Percentiles rank a stretch among this genome's conserved stretches.
Conservation (phyloP, 345 rosid species). For the Turritis glabra region DNA sequence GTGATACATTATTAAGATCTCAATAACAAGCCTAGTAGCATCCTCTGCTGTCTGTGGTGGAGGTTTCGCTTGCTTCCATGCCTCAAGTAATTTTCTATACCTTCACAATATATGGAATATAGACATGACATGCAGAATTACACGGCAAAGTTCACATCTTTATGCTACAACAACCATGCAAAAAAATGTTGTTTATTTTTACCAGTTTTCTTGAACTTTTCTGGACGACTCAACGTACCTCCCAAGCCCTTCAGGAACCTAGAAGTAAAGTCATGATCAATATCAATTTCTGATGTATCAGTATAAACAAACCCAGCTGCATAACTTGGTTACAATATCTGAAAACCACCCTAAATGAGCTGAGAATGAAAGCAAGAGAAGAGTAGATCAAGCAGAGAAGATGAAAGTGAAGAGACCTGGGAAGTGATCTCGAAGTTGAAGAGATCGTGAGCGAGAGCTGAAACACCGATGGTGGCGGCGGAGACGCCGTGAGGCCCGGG, state of each 20-base stretch:
- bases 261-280: background rate
- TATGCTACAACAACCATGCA: background rate
- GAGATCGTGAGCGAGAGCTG: slow-evolving; percentile 83
- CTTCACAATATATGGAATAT: slow-evolving; percentile 43
- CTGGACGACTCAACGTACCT: slow-evolving; percentile 68
- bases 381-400: slow-evolving; percentile 1
- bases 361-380: slow-evolving; percentile 5
- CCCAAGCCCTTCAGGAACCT: slow-evolving; percentile 82
- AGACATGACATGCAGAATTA: background rate
- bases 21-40: slow-evolving; percentile 61
- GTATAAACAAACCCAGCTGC: background rate
- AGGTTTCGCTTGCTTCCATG: slow-evolving; percentile 83
- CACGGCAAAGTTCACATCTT: slow-evolving; percentile 7
- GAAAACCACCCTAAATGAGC: background rate
- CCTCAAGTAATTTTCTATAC: slow-evolving; percentile 74
- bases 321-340: slow-evolving; percentile 7
- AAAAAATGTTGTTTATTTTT: slow-evolving; percentile 16
- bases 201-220: slow-evolving; percentile 94
- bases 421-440: slow-evolving; percentile 79
- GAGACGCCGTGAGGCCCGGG: slow-evolving; percentile 59
- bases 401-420: slow-evolving; percentile 47
- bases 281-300: background rate
- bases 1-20: slow-evolving; percentile 55
- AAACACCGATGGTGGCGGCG: slow-evolving; percentile 61
- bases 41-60: slow-evolving; percentile 80